Evolutionary conservation across 305 asterid genomes (phyloP).

Genomic region (Solanum hybrid): DNA sequence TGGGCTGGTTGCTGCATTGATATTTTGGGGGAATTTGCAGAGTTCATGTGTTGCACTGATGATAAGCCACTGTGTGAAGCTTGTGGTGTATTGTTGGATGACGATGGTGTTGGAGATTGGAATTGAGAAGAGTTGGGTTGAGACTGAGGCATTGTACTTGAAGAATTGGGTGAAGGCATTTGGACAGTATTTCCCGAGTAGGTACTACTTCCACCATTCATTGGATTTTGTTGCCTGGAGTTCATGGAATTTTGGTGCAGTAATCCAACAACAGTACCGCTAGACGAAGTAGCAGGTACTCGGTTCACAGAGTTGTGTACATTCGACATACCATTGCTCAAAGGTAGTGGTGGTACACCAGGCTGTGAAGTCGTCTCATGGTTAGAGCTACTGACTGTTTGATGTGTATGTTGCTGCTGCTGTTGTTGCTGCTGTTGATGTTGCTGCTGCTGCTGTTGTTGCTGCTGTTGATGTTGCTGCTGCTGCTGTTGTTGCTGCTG

Average conservation of each 20-base stretch:
- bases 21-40: constrained; percentile 43
- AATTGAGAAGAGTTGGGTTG: constrained; percentile 46
- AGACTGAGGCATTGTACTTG: constrained; percentile 36
- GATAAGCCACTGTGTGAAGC: constrained; percentile 27
- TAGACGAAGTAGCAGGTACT: constrained; percentile 13
- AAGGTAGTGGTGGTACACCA: constrained; percentile 3
- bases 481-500: constrained; percentile 7
- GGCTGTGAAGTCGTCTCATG: constrained; percentile 9
- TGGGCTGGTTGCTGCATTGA: constrained; percentile 44
- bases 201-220: constrained; percentile 26
- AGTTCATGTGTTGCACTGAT: constrained; percentile 28
- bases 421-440: constrained; percentile 1
- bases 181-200: constrained; percentile 16
- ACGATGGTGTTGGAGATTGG: constrained; percentile 46
- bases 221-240: constrained; percentile 44
- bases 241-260: constrained; percentile 54
- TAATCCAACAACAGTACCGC: constrained; percentile 6
- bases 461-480: constrained; percentile 26
- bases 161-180: constrained; percentile 56
- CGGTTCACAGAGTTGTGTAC: constrained; percentile 13
- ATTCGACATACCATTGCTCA: constrained; percentile 7
- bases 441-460: constrained; percentile 18
- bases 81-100: constrained; percentile 47
- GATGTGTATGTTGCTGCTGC: constrained; percentile 23
- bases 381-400: constrained; percentile 6